These are phyloP conservation scores for Metarhizium guizhouense DNA, from an alignment of 2,329 filamentous ascomycete genomes.

Conservation along the genomic window DNA sequence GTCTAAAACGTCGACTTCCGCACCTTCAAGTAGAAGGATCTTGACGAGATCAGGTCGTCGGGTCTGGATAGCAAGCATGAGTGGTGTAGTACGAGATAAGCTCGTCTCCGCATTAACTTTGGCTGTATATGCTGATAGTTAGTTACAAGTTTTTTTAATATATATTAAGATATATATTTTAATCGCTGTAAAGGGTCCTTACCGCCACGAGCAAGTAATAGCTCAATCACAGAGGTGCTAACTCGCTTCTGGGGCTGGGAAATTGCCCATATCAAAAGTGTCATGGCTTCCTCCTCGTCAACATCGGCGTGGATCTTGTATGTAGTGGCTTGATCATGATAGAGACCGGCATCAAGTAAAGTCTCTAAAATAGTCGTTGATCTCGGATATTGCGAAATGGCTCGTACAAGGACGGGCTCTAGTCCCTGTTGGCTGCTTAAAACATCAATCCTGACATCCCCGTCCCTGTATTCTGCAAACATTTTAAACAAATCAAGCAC, in stretches of 20 bases:
- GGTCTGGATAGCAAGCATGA: constrained; percentile 50
- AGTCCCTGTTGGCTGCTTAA: constrained; percentile 33
- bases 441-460: constrained; percentile 40
- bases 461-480: constrained; percentile 41
- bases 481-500: constrained; percentile 40
- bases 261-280: constrained; percentile 52
- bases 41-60: constrained; percentile 49
- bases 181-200: constrained; percentile 9
- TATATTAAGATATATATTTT: no score
- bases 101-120: constrained; percentile 48
- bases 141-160: background rate
- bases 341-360: constrained; percentile 48
- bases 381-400: constrained; percentile 45
- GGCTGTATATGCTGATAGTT: constrained; percentile 24
- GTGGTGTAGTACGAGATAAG: constrained; percentile 43
- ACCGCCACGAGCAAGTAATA: constrained; percentile 41
- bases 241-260: constrained; percentile 54
- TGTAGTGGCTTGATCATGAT: constrained; percentile 44
- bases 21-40: constrained; percentile 45
- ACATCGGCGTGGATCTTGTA: constrained; percentile 34
- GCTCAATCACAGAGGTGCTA: constrained; percentile 46
- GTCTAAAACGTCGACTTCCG: constrained; percentile 51
- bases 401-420: constrained; percentile 41
- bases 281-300: constrained; percentile 44
- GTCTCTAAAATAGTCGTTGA: constrained; percentile 42